phyloP scores from a whole-genome alignment of 495 filamentous ascomycete genomes.

The Aspergillus sclerotioniger region DNA sequence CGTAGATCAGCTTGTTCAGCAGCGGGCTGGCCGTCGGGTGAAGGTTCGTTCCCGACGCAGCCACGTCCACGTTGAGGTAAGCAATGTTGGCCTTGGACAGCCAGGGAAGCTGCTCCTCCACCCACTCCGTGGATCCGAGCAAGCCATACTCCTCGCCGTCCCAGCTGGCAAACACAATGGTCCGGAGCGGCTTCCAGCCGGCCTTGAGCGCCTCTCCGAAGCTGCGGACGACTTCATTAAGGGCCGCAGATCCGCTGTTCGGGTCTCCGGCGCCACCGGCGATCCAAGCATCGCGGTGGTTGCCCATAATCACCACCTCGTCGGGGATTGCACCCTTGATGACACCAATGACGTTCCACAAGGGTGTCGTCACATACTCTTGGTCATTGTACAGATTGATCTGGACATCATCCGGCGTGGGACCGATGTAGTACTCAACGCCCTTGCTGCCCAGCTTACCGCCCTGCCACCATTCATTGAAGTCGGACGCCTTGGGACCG shows the following conservation, averaged over 20 bases:
- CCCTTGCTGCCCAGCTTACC: slow-evolving; percentile 77
- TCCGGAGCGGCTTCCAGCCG: slow-evolving; percentile 89
- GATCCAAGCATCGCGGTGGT: slow-evolving; percentile 94
- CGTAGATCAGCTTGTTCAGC: slow-evolving; percentile 71
- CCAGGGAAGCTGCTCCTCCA: slow-evolving; percentile 84
- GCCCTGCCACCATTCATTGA: slow-evolving; percentile 69
- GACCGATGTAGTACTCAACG: slow-evolving; percentile 89
- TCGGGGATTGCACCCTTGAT: slow-evolving; percentile 87
- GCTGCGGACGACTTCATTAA: slow-evolving; percentile 82
- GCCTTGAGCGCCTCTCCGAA: slow-evolving; percentile 69
- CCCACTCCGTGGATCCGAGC: slow-evolving; percentile 73
- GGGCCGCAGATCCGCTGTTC: slow-evolving; percentile 82
- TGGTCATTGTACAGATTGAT: slow-evolving; percentile 86
- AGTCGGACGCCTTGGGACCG: slow-evolving; percentile 73
- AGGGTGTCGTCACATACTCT: slow-evolving; percentile 81
- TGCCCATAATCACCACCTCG: slow-evolving; percentile 90
- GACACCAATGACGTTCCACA: slow-evolving; percentile 94
- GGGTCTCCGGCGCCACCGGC: slow-evolving; percentile 83
- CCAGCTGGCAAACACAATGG: slow-evolving; percentile 72
- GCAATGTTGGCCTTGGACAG: slow-evolving; percentile 69
- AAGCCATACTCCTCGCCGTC: slow-evolving; percentile 74
- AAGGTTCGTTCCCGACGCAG: slow-evolving; percentile 51
- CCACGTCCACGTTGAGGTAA: slow-evolving; percentile 72
- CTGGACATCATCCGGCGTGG: slow-evolving; percentile 70
- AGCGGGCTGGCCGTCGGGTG: slow-evolving; percentile 61